phyloP scores from a whole-genome alignment of 2,329 filamentous ascomycete genomes.

The Phialocephala subalpina region DNA sequence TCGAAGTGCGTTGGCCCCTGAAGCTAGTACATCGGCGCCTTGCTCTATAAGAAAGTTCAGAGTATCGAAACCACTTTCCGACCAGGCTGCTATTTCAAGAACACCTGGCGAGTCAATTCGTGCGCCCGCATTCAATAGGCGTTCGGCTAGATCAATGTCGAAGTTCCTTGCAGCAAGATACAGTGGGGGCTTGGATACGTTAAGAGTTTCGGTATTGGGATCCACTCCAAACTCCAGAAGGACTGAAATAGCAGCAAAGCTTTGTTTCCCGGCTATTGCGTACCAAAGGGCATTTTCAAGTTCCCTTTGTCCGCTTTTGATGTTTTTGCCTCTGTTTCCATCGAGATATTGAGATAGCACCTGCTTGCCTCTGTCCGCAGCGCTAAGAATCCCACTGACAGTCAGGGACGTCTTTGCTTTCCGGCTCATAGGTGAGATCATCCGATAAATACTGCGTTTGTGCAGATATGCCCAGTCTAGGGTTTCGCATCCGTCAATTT shows the following conservation, averaged over 20 bases:
- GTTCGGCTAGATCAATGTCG: background rate
- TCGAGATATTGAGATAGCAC: conserved; percentile 9
- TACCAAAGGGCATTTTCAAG: background rate
- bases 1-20: background rate
- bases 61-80: background rate
- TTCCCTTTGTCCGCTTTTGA: background rate
- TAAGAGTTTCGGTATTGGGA: background rate
- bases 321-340: background rate
- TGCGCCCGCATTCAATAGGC: background rate
- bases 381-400: conserved; percentile 11
- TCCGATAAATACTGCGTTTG: background rate
- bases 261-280: background rate
- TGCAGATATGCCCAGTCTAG: background rate
- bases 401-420: conserved; percentile 12
- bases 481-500: background rate
- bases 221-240: background rate
- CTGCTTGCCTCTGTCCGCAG: background rate
- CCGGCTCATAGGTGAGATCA: background rate
- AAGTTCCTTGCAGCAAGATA: background rate
- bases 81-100: background rate
- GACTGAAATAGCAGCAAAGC: background rate
- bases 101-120: background rate
- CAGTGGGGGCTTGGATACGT: background rate
- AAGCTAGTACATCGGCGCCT: background rate
- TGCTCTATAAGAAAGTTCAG: background rate